These are phyloP conservation scores for Fusarium burgessii DNA, from an alignment of 2,329 filamentous ascomycete genomes.

Conservation along the genomic window DNA sequence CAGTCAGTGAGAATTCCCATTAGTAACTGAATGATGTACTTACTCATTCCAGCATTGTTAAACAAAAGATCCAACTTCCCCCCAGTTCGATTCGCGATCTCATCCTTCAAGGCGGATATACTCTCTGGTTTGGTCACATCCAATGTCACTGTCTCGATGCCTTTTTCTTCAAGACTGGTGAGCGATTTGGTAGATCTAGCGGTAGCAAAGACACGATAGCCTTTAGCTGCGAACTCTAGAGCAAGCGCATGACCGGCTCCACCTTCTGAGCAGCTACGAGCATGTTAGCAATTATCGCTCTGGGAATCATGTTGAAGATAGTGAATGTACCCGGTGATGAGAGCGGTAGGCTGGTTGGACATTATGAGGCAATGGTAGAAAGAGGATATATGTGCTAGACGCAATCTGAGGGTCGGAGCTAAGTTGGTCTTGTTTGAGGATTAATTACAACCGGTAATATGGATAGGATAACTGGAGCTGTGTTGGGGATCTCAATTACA, in stretches of 20 bases:
- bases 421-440: accelerated
- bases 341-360: neutral
- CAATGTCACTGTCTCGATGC: slow-evolving; percentile 11
- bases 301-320: neutral
- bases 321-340: neutral
- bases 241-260: slow-evolving; percentile 15
- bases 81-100: neutral
- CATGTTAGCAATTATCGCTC: neutral
- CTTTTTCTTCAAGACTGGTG: neutral
- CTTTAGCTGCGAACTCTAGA: slow-evolving; percentile 3
- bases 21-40: neutral
- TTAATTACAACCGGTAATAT: accelerated
- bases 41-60: slow-evolving; percentile 20
- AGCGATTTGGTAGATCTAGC: slow-evolving; percentile 11
- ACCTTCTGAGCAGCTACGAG: neutral
- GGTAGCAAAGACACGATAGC: slow-evolving; percentile 22
- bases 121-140: slow-evolving; percentile 10
- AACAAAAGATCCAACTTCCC: slow-evolving; percentile 10
- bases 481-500: neutral
- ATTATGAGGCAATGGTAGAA: neutral
- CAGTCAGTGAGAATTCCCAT: neutral
- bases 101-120: neutral
- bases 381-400: no score
- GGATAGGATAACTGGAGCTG: neutral
- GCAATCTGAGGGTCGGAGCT: neutral